Evolutionary conservation across 495 filamentous ascomycete genomes (phyloP).

Genomic region (Podospora bellae-mahoneyi): DNA sequence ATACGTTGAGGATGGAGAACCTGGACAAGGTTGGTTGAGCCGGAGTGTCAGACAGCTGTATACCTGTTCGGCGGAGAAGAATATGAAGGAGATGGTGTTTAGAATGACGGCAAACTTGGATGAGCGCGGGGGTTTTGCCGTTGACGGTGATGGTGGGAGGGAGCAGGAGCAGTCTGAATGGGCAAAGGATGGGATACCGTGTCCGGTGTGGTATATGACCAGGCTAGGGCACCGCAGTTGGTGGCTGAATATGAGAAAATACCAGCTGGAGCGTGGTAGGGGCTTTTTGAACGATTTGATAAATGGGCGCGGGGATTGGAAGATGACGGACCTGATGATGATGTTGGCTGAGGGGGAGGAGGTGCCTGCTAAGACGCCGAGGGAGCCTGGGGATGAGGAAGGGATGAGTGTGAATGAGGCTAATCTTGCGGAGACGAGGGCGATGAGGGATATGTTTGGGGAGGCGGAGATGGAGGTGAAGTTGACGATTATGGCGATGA

Average conservation of each 20-base stretch:
- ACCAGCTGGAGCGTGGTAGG: neutral
- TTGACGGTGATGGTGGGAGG: neutral
- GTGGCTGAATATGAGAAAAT: neutral
- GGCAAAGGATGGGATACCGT: neutral
- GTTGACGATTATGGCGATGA: slow-evolving; percentile 9
- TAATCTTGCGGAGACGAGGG: neutral
- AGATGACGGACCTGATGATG: neutral
- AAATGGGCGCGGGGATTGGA: neutral
- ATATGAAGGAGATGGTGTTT: neutral
- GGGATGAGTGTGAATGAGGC: neutral
- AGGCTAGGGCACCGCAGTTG: neutral
- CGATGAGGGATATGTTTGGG: slow-evolving; percentile 7
- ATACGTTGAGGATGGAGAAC: neutral
- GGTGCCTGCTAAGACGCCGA: neutral
- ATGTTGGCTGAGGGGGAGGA: neutral
- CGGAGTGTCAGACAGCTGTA: neutral
- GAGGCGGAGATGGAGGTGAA: slow-evolving; percentile 12
- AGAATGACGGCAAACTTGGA: neutral
- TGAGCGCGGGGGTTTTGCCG: neutral
- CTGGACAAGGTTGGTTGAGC: neutral
- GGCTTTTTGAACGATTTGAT: neutral
- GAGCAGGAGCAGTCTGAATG: neutral
- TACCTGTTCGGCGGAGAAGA: neutral
- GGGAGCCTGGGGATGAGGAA: neutral
- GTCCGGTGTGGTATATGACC: neutral